Conservation (phyloP, 352 stramenopile species). For the Phytophthora megakarya region DNA sequence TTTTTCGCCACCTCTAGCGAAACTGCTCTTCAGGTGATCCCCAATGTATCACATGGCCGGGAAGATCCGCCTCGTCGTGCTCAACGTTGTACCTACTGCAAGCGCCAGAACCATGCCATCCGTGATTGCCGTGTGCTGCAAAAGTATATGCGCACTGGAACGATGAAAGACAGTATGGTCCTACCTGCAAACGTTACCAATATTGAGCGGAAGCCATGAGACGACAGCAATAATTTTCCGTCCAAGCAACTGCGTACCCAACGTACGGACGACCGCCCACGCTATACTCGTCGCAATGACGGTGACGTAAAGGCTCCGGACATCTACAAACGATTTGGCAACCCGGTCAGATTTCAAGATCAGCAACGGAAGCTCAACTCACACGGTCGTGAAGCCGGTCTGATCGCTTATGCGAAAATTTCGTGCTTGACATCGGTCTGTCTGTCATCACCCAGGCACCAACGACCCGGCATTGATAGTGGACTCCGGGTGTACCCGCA, state of each 20-base stretch:
- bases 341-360: not conserved
- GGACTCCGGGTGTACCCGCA: slow-evolving; percentile 15
- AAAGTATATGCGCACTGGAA: slow-evolving; percentile 6
- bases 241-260: not conserved
- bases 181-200: slow-evolving; percentile 14
- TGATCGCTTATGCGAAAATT: slow-evolving; percentile 11
- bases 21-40: slow-evolving; percentile 2
- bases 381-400: not conserved
- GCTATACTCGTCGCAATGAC: not conserved
- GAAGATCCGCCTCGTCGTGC: not conserved
- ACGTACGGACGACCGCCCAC: not conserved
- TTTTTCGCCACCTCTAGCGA: not conserved
- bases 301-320: not conserved
- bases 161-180: slow-evolving; percentile 15
- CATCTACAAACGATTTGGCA: slow-evolving; percentile 10
- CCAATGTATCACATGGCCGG: not conserved
- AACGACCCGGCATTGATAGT: slow-evolving; percentile 11
- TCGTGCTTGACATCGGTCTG: not conserved
- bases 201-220: slow-evolving; percentile 1
- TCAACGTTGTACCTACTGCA: slow-evolving; percentile 6
- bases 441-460: not conserved
- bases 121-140: slow-evolving; percentile 22
- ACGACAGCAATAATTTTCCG: not conserved
- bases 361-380: not conserved
- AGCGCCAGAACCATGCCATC: slow-evolving; percentile 5